phyloP scores from a whole-genome alignment of 1,284 basidiomycete genomes.

The Ustilago hordei region DNA sequence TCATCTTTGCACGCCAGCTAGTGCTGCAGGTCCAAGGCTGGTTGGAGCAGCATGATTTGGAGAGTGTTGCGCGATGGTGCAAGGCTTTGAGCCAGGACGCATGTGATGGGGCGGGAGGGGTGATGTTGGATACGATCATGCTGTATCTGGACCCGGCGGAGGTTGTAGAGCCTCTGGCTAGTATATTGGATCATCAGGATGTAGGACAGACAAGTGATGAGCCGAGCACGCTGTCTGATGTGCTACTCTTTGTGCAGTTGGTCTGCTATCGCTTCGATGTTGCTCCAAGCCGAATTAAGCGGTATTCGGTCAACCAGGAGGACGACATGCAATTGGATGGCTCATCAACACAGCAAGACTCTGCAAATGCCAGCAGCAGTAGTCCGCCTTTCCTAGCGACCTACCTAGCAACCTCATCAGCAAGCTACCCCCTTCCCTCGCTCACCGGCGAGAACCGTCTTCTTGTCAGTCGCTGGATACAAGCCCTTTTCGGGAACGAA shows the following conservation, averaged over 20 bases:
- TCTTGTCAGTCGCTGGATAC: conserved; percentile 68
- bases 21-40: conserved; percentile 30
- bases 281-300: conserved; percentile 11
- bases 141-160: conserved; percentile 48
- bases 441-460: conserved; percentile 66
- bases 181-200: conserved; percentile 42
- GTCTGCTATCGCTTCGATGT: conserved; percentile 36
- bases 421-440: conserved; percentile 61
- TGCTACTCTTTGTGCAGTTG: conserved; percentile 52
- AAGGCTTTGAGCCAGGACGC: conserved; percentile 35
- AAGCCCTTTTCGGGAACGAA: conserved; percentile 69
- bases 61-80: conserved; percentile 48
- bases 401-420: conserved; percentile 51
- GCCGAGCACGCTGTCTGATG: conserved; percentile 43
- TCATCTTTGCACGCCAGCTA: conserved; percentile 42
- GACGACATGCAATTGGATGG: conserved; percentile 9
- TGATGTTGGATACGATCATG: conserved; percentile 46
- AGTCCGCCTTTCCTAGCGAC: conserved; percentile 50
- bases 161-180: conserved; percentile 35
- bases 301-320: background rate
- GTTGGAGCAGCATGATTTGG: conserved; percentile 51
- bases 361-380: background rate
- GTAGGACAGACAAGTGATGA: conserved; percentile 54
- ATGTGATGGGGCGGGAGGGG: conserved; percentile 2
- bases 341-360: background rate